A percentile compares a stretch with the other conserved stretches of the same genome.
Evolutionary conservation across 352 stramenopile species (phyloP).

Genomic region (Pythium rishiriense): DNA sequence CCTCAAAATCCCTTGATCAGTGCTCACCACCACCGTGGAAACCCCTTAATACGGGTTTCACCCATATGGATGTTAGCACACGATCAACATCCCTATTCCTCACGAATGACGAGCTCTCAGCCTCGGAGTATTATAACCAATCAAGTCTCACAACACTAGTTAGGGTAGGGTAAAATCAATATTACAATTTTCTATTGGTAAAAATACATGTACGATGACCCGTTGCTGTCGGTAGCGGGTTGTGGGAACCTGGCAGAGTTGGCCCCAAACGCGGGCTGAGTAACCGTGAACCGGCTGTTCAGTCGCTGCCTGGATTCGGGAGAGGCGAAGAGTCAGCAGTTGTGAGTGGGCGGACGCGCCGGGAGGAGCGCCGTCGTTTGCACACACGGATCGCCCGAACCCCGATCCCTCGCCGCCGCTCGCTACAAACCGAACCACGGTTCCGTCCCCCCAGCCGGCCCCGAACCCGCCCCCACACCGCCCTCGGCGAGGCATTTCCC

Average conservation of each 20-base stretch:
- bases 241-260: not conserved
- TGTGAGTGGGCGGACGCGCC: not conserved
- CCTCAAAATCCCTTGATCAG: slow-evolving; percentile 2
- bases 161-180: not conserved
- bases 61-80: slow-evolving; percentile 10
- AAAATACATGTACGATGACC: not conserved
- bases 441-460: slow-evolving; percentile 9
- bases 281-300: slow-evolving; percentile 24
- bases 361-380: slow-evolving; percentile 3
- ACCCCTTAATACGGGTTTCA: slow-evolving; percentile 13
- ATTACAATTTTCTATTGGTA: no score
- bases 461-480: not conserved
- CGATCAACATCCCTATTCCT: slow-evolving; percentile 6
- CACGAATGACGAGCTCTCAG: not conserved
- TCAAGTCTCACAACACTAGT: not conserved
- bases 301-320: slow-evolving; percentile 15
- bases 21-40: not conserved
- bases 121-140: slow-evolving; percentile 9
- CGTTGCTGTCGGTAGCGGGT: slow-evolving; percentile 3
- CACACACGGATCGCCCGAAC: not conserved
- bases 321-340: slow-evolving; percentile 27
- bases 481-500: slow-evolving; percentile 24
- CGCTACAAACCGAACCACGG: slow-evolving; percentile 7
- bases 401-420: slow-evolving; percentile 10
- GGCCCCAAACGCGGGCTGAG: slow-evolving; percentile 7